Base-by-base conservation (phyloP, 2,329 filamentous ascomycete species). In the Pyrenochaeta sp. region DNA sequence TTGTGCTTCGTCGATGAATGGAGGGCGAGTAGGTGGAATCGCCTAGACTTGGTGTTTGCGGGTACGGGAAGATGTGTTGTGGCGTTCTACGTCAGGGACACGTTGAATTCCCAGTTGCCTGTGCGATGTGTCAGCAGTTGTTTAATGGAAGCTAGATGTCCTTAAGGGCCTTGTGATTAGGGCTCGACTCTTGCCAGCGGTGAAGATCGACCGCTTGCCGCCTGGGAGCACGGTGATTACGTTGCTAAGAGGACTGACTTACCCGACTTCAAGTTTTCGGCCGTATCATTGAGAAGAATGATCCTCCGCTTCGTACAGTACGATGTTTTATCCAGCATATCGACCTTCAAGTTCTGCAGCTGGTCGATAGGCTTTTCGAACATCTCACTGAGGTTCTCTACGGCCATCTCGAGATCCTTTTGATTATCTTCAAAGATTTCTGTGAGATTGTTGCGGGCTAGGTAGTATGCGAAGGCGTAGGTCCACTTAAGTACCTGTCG, bases 401-500 rank as follows among this genome's bases (percentile, higher is more conserved):
- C 95, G 0, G 95, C 94, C 88, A 99, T 91, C 78, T 99, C 95
- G 25, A 99, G 81, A 75, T 99, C 95, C 78, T 97, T 97, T 73
- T 99, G 95, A 77, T 99, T 99, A 77, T 98, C 93, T 77, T 99
- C 95, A 59, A 99, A 99, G 52, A 99, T 98, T 74, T 94, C 92
- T 0, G 95, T 98, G 54, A 95, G 82, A 73, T 99, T 98, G 83
- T 97, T 98, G 54, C 92, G 89, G 2, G 90, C 90, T n/a, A 99
- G 87, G 74, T 99, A 99, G 77, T 95, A 99, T 0, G 95, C 95
- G 79, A 99, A 99, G 0, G 95, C 95, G 72, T 99, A 99, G 0
- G 95, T 99, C 95, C 95, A 99, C 81, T 99, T 99, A 5, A 99
- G 84, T 0, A 95, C 99, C 80, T 98, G 94, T n/a, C 95, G 91